Percentiles rank a stretch among this genome's conserved stretches.
phyloP scores from a whole-genome alignment of 1,284 basidiomycete genomes.

The Peniophora sp. region DNA sequence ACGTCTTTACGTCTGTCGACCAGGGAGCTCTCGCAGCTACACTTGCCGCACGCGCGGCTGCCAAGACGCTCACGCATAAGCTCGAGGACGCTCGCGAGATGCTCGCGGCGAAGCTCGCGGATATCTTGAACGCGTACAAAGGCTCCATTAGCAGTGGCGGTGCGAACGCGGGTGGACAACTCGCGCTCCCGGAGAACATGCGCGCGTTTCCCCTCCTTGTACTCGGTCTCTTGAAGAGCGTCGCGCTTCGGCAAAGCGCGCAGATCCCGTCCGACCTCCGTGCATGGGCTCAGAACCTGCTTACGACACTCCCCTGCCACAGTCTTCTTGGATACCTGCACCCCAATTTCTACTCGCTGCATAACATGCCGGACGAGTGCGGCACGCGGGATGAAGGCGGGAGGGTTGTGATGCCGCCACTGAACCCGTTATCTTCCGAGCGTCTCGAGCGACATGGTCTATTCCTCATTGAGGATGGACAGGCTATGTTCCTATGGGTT shows the following conservation, averaged over 20 bases:
- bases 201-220: constrained; percentile 89
- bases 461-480: constrained; percentile 95
- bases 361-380: constrained; percentile 91
- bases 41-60: constrained; percentile 95
- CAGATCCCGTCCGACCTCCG: constrained; percentile 96
- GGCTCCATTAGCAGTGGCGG: constrained; percentile 93
- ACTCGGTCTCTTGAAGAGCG: constrained; percentile 91
- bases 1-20: constrained; percentile 93
- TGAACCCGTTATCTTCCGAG: constrained; percentile 89
- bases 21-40: constrained; percentile 88
- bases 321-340: constrained; percentile 90
- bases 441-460: constrained; percentile 92
- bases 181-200: constrained; percentile 89
- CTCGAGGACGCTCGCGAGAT: constrained; percentile 92
- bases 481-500: constrained; percentile 97
- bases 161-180: constrained; percentile 85
- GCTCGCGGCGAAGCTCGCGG: constrained; percentile 83
- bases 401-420: constrained; percentile 67
- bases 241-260: constrained; percentile 80
- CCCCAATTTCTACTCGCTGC: constrained; percentile 91
- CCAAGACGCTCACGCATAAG: constrained; percentile 83
- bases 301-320: constrained; percentile 90
- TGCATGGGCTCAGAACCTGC: constrained; percentile 89
- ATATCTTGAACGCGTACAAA: constrained; percentile 91
- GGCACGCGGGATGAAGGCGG: constrained; percentile 79